Evolutionary conservation across 441 rosid species (phyloP).

Genomic region (Aleurites moluccanus): DNA sequence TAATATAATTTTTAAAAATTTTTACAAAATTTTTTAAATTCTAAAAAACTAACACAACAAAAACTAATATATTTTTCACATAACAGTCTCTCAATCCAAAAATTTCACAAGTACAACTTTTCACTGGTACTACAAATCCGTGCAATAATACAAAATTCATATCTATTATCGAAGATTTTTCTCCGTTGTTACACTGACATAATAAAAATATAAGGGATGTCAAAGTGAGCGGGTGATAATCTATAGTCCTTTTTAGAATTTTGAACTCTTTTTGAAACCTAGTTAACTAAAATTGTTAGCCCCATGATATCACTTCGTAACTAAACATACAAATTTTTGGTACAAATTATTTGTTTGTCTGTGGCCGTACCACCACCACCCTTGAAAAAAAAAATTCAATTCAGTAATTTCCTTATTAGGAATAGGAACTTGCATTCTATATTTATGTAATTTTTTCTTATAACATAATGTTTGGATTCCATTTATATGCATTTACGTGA

Average conservation of each 20-base stretch:
- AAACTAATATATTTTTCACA: too few relatives aligned
- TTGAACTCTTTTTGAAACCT: background rate
- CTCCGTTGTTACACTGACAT: too few relatives aligned
- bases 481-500: background rate
- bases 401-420: background rate
- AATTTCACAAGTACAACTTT: background rate
- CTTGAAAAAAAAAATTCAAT: background rate
- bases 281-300: too few relatives aligned
- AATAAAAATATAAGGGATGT: too few relatives aligned
- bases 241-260: too few relatives aligned
- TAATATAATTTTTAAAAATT: too few relatives aligned
- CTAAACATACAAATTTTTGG: background rate
- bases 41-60: too few relatives aligned
- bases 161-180: background rate
- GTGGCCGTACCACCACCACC: background rate
- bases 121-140: background rate
- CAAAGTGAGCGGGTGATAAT: too few relatives aligned
- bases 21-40: too few relatives aligned
- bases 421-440: background rate
- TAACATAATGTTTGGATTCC: background rate
- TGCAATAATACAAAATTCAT: slow-evolving; percentile 9
- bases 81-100: too few relatives aligned
- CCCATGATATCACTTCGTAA: too few relatives aligned
- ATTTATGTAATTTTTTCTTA: background rate
- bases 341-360: background rate